Conservation (phyloP, 345 rosid species). For the Corymbia maculata region DNA sequence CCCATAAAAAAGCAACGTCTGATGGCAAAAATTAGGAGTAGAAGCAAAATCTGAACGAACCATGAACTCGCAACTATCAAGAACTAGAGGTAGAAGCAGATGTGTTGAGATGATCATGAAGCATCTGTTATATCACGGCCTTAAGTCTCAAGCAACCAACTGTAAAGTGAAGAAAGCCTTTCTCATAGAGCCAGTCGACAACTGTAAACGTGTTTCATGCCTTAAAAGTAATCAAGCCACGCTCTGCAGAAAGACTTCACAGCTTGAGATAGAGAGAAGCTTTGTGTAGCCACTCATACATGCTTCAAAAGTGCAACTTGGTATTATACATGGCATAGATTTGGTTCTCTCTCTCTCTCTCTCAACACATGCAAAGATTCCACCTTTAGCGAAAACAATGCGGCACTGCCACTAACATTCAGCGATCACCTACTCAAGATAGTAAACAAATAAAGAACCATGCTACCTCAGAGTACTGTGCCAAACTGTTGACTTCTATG, state of each 20-base stretch:
- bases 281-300: neutral
- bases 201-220: neutral
- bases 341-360: neutral
- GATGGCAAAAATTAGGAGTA: too few relatives aligned
- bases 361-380: neutral
- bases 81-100: neutral
- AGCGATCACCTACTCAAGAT: neutral
- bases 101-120: neutral
- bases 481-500: neutral
- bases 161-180: neutral
- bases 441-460: neutral
- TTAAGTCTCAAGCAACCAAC: neutral
- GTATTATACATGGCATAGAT: neutral
- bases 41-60: too few relatives aligned
- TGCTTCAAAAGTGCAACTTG: neutral
- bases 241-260: neutral
- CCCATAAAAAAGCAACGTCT: neutral
- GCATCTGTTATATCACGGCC: neutral
- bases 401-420: neutral
- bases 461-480: neutral
- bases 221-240: too few relatives aligned
- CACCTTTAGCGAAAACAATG: neutral
- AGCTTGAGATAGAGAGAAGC: neutral
- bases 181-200: neutral
- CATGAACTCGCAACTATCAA: neutral